Conservation (phyloP, 2,329 filamentous ascomycete genomes). For the Trichoderma koningiopsis region DNA sequence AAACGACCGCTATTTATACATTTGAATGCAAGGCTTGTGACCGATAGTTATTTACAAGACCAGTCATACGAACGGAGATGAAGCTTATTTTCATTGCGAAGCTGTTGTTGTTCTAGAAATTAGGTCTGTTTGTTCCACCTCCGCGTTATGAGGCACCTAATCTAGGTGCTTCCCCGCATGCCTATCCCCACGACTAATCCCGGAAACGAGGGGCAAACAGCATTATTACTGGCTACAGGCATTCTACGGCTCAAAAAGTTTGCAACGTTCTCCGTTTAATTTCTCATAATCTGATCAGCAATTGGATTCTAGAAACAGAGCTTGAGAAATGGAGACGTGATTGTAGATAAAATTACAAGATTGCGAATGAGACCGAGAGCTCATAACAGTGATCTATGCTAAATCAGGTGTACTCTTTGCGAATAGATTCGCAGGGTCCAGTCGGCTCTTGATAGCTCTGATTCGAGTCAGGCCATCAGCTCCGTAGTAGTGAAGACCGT, state of each 20-base stretch:
- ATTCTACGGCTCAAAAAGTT: background rate
- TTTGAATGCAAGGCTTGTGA: no score
- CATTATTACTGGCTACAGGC: background rate
- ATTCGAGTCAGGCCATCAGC: background rate
- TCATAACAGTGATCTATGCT: background rate
- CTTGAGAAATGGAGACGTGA: background rate
- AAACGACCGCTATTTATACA: no score
- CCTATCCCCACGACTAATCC: slow-evolving; percentile 12
- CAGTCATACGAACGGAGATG: background rate
- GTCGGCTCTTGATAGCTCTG: background rate
- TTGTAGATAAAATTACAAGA: background rate
- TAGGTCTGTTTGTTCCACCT: background rate
- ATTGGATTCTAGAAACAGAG: background rate
- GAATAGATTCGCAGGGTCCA: slow-evolving; percentile 3
- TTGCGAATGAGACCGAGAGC: background rate
- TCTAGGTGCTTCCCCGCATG: slow-evolving; percentile 3
- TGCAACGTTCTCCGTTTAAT: background rate
- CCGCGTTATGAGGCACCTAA: background rate
- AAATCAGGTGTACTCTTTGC: slow-evolving; percentile 12
- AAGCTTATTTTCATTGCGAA: background rate
- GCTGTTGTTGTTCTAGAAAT: background rate
- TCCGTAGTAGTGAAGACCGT: slow-evolving; percentile 4
- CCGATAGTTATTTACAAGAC: background rate
- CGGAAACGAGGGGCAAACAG: background rate
- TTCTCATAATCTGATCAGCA: background rate